phyloP scores from a whole-genome alignment of 805 yeast genomes.

The Ogataea polymorpha region DNA sequence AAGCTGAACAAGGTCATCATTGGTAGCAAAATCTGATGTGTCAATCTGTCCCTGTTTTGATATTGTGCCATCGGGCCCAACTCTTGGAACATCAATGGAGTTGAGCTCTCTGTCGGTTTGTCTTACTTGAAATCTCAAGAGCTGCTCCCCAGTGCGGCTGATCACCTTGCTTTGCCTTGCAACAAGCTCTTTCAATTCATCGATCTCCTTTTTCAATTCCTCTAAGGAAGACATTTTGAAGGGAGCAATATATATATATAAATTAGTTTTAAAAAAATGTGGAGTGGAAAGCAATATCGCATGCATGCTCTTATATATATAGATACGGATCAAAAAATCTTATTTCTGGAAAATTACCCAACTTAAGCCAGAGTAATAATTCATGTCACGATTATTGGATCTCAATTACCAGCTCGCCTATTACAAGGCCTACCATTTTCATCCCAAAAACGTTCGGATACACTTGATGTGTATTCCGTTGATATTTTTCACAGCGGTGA shows the following conservation, averaged over 20 bases:
- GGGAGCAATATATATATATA: background rate
- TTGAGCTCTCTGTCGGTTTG: conserved; percentile 38
- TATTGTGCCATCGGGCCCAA: conserved; percentile 19
- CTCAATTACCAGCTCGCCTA: conserved; percentile 55
- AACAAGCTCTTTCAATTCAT: conserved; percentile 49
- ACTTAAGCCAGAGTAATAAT: background rate
- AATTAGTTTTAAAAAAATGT: background rate
- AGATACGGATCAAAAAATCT: background rate
- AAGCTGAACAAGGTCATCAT: conserved; percentile 80
- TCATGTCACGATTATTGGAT: conserved; percentile 29
- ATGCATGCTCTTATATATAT: too few species aligned
- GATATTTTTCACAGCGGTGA: conserved; percentile 56
- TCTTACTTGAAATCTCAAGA: conserved; percentile 65
- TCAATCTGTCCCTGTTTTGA: conserved; percentile 29
- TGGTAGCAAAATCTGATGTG: conserved; percentile 62
- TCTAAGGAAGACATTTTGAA: conserved; percentile 36
- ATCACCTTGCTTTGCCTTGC: conserved; percentile 64
- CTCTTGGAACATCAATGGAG: conserved; percentile 22
- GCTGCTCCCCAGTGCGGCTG: conserved; percentile 75
- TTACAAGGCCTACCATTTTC: conserved; percentile 43
- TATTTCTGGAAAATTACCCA: background rate
- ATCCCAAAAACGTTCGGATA: conserved; percentile 58
- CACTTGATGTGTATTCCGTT: conserved; percentile 80
- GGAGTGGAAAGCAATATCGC: too few species aligned
- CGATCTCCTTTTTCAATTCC: conserved; percentile 43